Evolutionary conservation across 148 eudicot species (phyloP), one percentile per base, ranked within the genome.

Genomic region (Amaranthus palmeri): DNA sequence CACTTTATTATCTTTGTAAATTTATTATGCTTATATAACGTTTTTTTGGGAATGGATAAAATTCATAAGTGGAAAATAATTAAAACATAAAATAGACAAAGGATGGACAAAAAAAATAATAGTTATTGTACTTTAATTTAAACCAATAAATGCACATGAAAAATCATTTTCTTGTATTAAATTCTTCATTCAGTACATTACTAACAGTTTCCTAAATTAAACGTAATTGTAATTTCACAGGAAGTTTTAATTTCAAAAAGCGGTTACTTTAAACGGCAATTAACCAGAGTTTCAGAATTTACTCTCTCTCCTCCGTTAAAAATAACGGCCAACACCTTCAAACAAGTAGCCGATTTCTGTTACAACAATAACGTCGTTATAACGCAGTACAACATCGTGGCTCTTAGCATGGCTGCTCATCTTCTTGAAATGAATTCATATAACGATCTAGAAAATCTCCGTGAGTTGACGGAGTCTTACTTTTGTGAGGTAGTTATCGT

Each of bases 301-400:
- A 85, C 83, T 18, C 80, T 89, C 4, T 80, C 96, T 43, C 98
- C 92, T 36, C 84, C 91, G 85, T 77, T 91, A 52, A 86, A 87
- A 50, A 76, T 93, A 68, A 79, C 96, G 49, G 63, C 85, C 3
- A 86, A 86, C 54, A 87, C 91, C 2, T 93, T 91, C 83, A 67
- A 83, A 13, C 81, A 74, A 43, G 80, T 93, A 3, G 82, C 88
- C 8, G 88, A 93, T 57, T 89, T 83, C 77, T 91, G 97, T 64
- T 93, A 93, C 86, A 83, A 77, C 13, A 45, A 67, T 66, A 74
- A 76, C 79, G 51, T 85, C 51, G 72, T 81, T 54, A 74, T 93
- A 9, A 86, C 92, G 10, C 91, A 96, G 49, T 85, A 83, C 74
- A 88, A 89, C 69, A 80, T 89, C 14, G 97, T 86, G 7, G 77